Base-by-base conservation (phyloP, 2,329 filamentous ascomycete genomes). In the Sclerotinia borealis region DNA sequence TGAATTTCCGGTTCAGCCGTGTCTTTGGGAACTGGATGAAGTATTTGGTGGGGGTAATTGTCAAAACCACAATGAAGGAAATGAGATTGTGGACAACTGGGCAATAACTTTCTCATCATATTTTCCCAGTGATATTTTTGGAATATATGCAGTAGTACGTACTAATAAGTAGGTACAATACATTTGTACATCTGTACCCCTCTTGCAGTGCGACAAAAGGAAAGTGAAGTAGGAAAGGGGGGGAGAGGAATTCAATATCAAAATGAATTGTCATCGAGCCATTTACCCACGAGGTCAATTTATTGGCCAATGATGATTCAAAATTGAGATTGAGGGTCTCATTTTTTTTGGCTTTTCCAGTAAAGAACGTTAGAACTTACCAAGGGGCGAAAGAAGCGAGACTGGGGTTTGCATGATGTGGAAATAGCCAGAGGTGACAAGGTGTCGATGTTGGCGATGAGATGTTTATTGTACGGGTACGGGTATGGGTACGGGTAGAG, bases 361-460 rank as follows among this genome's bases (percentile, higher is more conserved):
- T 51, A 54, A 63, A 52, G 63, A 45, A 55, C 36, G 59, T 45
- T 61, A 11, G 17, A 59, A 69, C 71, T 69, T 54, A 72, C 71
- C 71, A 69, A 72, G 70, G 59, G 71, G 71, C 19, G 70, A 69
- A 13, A 48, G 45, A 39, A 63, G 43, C 36, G 37, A 39, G 45
- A 58, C 66, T 62, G 68, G 68, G 68, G 70, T 63, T 68, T 71
- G 68, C 70, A 71, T 72, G 64, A 64, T 61, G 67, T 58, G 49
- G 50, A 50, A 59, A 49, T 25, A 39, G 27, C 27, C 22, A 47
- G 25, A 36, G 50, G 41, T 55, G 50, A 50, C 50, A 39, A 55
- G 37, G 51, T 29, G 49, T 7, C 13, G 58, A 37, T 52, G 34
- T 31, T 50, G 58, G 36, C 22, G 17, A 25, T 39, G 51, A 41